Conservation (phyloP, 2,329 filamentous ascomycete genomes). For the Phialemoniopsis sp. region DNA sequence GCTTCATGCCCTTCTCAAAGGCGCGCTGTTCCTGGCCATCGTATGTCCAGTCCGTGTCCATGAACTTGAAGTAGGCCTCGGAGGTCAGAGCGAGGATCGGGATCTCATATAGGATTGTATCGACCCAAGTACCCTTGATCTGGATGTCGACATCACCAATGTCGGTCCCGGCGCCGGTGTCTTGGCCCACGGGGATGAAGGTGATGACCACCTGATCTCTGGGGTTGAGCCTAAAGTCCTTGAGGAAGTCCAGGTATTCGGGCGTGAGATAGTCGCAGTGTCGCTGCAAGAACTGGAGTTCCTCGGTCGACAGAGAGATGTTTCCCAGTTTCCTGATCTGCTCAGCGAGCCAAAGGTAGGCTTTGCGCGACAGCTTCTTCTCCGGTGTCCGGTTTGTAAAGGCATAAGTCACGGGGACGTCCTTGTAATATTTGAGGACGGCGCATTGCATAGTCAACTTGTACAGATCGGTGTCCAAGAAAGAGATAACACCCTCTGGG, state of each 20-base stretch:
- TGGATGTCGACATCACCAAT: constrained; percentile 73
- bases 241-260: constrained; percentile 77
- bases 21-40: constrained; percentile 83
- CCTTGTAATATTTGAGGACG: constrained; percentile 85
- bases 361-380: constrained; percentile 81
- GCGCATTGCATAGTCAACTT: constrained; percentile 99
- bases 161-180: constrained; percentile 60
- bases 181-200: constrained; percentile 52
- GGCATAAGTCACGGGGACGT: constrained; percentile 79
- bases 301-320: constrained; percentile 73
- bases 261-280: constrained; percentile 77
- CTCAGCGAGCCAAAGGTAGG: constrained; percentile 78
- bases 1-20: constrained; percentile 70
- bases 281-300: constrained; percentile 72
- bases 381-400: constrained; percentile 95
- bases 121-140: constrained; percentile 81
- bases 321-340: constrained; percentile 84
- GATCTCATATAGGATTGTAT: constrained; percentile 97
- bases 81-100: constrained; percentile 87
- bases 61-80: constrained; percentile 96
- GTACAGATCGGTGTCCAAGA: constrained; percentile 82
- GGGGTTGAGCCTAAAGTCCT: constrained; percentile 76
- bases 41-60: constrained; percentile 89
- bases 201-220: constrained; percentile 71
- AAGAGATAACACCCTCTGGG: constrained; percentile 75